Evolutionary conservation across 495 filamentous ascomycete species (phyloP), one percentile per base, ranked within the genome.

Genomic region (Penicillium cataractarum): DNA sequence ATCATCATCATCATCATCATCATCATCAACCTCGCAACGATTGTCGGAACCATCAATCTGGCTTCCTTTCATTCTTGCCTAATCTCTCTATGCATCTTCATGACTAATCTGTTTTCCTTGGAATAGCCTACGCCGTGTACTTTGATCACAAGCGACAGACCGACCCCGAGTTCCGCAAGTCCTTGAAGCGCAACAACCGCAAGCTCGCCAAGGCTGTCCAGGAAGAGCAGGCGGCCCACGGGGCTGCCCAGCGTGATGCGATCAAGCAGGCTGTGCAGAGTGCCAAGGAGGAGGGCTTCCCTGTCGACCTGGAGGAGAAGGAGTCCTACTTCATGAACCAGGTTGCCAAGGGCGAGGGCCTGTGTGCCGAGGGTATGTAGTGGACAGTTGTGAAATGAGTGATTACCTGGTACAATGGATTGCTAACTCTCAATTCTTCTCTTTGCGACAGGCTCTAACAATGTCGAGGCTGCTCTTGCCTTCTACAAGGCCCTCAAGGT

Each of bases 401-500:
- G 51, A 53, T 51, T 8, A 8, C 2, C 9, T 46, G 19, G 42
- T 7, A 12, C 19, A 27, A 27, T 56, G 31, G 21, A 10, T 22
- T 50, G 31, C 42, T 42, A 54, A 60, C 35, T 40, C 15, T 52
- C 10, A 17, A 13, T 21, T n/a, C 39, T 10, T 50, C 60, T 32
- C 10, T 13, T 37, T 44, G 42, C 52, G 55, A 63, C 71, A 95
- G 91, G 89, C 63, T 76, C 85, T 60, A 85, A 90, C 67, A 85
- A 86, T 37, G 66, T 96, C 33, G 93, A 97, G 51, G 92, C 96
- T 51, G 93, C 96, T 27, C 82, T 98, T 55, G 90, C 89, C 77
- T 98, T 99, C 80, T 99, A 97, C 86, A 93, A 91, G 83, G 95
- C 95, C 40, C 84, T 99, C 68, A 99, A 98, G 83, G 95, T 99